Base-by-base conservation (phyloP, 169 alveolate species). In the Perkinsus olseni region DNA sequence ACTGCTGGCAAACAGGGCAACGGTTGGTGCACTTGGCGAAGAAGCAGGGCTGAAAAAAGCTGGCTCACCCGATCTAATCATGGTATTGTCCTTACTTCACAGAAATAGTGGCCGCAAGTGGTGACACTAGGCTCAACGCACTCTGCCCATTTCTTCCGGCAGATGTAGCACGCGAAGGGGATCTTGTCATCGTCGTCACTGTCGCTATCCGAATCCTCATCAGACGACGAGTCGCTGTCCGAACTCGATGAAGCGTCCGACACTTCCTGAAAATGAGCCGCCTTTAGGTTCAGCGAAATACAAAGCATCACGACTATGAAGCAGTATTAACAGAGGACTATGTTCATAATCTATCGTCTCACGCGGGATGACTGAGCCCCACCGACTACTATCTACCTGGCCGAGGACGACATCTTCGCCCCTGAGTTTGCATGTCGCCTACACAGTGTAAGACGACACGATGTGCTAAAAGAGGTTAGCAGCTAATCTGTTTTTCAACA, bases 21-120 rank as follows among this genome's bases (percentile, higher is more conserved):
- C 82, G 82, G 8, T 62, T 24, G 31, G 82, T 62, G 34, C 82
- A 62, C 82, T 62, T 62, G 4, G 82, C 82, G 34, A 62, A 62
- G 82, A 62, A 62, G 34, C 82, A 62, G 8, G 82, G 82, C 82
- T 62, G 82, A 62, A 62, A 28, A 62, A 62, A 62, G 62, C 6
- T 45, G 62, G 62, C 6, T 45, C n/a, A n/a, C 24, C 62, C 62
- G 62, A 17, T 17, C 17, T 6, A 45, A 45, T 45, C 24, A 6
- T 62, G 36, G 31, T 28, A 62, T 13, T 1, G 17, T 13, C 31
- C 82, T 62, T 62, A 62, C 82, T 82, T 96, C 98, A 91, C 98
- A 97, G 93, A 96, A 97, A 74, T 92, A 93, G 94, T 97, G 98
- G 31, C 92, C 91, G 74, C 98, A 97, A 50, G 92, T 45, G 21